A percentile compares a stretch with the other conserved stretches of the same genome.
These are phyloP conservation scores for Vittaforma corneae DNA, from an alignment of 371 early-diverging fungal species.

Conservation along the genomic window DNA sequence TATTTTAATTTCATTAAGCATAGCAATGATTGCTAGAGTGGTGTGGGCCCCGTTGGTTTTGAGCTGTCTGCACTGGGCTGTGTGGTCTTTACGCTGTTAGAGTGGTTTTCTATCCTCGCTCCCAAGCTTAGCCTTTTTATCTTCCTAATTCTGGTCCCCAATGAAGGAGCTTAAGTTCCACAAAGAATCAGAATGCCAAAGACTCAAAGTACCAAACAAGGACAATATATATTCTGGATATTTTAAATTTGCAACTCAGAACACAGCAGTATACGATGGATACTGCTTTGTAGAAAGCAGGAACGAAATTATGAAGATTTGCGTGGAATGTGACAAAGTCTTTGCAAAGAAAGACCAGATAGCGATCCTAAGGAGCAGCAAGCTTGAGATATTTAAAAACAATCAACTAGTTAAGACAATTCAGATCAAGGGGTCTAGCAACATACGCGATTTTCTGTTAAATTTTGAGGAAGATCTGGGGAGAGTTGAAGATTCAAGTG, in stretches of 20 bases:
- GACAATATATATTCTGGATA: too few species aligned
- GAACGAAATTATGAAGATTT: background rate
- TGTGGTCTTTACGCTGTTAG: too few species aligned
- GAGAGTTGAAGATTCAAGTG: background rate
- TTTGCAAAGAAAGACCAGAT: background rate
- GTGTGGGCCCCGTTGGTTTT: background rate
- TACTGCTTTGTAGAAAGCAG: background rate
- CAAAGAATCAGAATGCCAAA: too few species aligned
- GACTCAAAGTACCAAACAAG: too few species aligned
- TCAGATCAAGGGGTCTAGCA: background rate
- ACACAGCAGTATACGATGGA: constrained; percentile 14
- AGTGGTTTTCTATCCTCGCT: too few species aligned
- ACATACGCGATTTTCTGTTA: background rate
- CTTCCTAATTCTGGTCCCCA: too few species aligned
- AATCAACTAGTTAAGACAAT: background rate
- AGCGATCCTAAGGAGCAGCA: background rate
- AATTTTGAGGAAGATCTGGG: background rate
- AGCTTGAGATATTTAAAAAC: background rate
- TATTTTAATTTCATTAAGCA: background rate
- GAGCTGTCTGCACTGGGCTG: too few species aligned
- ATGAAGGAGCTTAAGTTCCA: too few species aligned
- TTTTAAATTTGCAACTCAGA: constrained; percentile 21
- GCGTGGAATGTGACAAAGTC: background rate
- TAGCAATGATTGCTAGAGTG: background rate
- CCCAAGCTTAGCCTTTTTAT: too few species aligned